These are phyloP conservation scores for Tolypocladium guangdongense DNA, from an alignment of 2,329 filamentous ascomycete genomes.

Conservation along the genomic window DNA sequence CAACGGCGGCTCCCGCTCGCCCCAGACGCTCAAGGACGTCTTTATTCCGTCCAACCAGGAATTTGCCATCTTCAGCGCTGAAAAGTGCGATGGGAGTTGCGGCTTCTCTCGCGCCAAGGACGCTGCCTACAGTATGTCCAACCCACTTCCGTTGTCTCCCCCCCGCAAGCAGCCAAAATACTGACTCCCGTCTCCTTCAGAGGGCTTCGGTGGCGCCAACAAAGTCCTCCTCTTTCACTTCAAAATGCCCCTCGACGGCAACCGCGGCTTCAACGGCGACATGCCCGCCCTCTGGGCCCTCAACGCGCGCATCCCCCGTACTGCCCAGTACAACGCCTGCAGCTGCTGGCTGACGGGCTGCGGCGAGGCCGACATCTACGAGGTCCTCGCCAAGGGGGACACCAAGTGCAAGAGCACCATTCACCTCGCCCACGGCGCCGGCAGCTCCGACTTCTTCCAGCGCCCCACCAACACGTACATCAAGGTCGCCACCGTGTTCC, in stretches of 20 bases:
- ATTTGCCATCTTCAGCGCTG: constrained; percentile 33
- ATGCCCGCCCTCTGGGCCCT: constrained; percentile 70
- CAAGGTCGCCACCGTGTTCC: constrained; percentile 55
- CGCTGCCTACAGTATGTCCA: constrained; percentile 32
- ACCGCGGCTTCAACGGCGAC: constrained; percentile 43
- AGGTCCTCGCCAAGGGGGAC: constrained; percentile 56
- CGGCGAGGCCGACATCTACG: constrained; percentile 67
- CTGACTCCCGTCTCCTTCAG: constrained; percentile 20
- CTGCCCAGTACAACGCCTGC: constrained; percentile 59
- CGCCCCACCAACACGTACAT: constrained; percentile 49
- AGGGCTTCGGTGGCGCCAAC: constrained; percentile 59
- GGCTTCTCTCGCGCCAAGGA: constrained; percentile 31
- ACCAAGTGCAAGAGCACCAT: constrained; percentile 59
- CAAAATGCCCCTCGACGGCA: constrained; percentile 54
- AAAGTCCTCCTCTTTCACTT: constrained; percentile 69
- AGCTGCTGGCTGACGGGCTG: constrained; percentile 61
- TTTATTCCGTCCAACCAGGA: constrained; percentile 32
- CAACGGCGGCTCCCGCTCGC: constrained; percentile 23
- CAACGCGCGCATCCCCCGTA: constrained; percentile 61
- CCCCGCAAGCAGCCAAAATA: neutral
- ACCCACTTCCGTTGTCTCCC: neutral
- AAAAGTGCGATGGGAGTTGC: constrained; percentile 30
- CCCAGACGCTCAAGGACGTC: constrained; percentile 28
- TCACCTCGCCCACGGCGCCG: constrained; percentile 51
- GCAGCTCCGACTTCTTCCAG: constrained; percentile 60